These are phyloP conservation scores for Penicillium crustosum DNA, from an alignment of 2,329 filamentous ascomycete species.

Conservation along the genomic window DNA sequence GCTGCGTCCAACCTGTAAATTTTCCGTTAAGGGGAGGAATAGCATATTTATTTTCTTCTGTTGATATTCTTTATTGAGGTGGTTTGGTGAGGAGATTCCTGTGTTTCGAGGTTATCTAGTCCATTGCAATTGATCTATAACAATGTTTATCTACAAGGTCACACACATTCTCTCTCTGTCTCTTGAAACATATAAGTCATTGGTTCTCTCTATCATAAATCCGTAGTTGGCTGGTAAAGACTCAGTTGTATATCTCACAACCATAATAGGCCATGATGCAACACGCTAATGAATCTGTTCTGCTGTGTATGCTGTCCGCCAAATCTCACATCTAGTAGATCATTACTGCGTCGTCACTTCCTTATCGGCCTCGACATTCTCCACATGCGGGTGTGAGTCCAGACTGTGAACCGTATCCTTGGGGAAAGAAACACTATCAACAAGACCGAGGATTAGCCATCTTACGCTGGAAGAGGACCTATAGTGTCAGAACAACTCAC, in stretches of 20 bases:
- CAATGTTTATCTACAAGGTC: not conserved
- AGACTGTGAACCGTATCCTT: not conserved
- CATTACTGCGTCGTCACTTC: constrained; percentile 1
- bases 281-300: not conserved
- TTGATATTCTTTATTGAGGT: not conserved
- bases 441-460: not conserved
- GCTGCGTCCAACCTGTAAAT: constrained; percentile 28
- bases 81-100: not conserved
- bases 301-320: not conserved
- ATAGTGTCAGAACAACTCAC: not conserved
- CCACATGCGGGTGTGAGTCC: constrained; percentile 4
- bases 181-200: not conserved
- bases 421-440: constrained; percentile 1
- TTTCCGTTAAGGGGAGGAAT: not conserved
- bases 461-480: not conserved
- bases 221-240: not conserved
- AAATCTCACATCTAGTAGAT: not conserved
- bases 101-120: not conserved
- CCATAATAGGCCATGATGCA: not conserved
- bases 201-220: not conserved
- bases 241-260: not conserved
- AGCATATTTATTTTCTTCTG: not conserved
- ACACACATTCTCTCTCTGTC: not conserved
- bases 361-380: not conserved
- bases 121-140: not conserved